Conservation (phyloP, 441 rosid species). For the Populus hybrid region DNA sequence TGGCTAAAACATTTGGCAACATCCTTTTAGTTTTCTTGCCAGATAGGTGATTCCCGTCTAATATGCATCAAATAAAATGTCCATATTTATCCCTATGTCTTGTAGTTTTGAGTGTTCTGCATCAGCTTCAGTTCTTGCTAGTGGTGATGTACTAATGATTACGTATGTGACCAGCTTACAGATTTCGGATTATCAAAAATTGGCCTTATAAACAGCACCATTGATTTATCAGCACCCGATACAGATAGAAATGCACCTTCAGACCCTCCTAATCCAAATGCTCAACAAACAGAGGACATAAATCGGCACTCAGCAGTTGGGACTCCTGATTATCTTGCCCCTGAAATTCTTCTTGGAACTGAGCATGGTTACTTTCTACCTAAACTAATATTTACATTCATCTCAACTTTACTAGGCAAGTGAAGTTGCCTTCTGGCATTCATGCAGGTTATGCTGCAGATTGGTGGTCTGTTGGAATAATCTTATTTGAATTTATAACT, state of each 20-base stretch:
- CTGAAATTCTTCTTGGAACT: constrained; percentile 91
- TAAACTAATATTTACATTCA: constrained; percentile 20
- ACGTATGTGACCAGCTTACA: constrained; percentile 64
- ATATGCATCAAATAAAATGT: neutral
- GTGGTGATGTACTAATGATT: constrained; percentile 25
- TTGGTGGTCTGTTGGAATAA: constrained; percentile 95
- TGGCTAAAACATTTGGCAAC: neutral
- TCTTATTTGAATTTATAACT: constrained; percentile 72
- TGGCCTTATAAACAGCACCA: constrained; percentile 82
- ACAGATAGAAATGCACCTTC: constrained; percentile 32
- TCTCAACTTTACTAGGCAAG: constrained; percentile 15
- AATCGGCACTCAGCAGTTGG: constrained; percentile 67
- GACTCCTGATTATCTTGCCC: constrained; percentile 89
- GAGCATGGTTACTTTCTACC: constrained; percentile 57
- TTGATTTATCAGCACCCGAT: constrained; percentile 61
- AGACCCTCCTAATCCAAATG: constrained; percentile 33
- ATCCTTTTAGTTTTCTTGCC: neutral
- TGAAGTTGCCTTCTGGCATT: constrained; percentile 29
- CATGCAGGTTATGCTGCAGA: constrained; percentile 74
- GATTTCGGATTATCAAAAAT: constrained; percentile 88
- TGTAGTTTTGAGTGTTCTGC: constrained; percentile 3
- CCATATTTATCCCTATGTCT: neutral
- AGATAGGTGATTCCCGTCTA: neutral
- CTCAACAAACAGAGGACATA: constrained; percentile 44
- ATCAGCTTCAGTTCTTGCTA: constrained; percentile 17